Base-by-base conservation (phyloP, 148 eudicot species). In the Talinum fruticosum region DNA sequence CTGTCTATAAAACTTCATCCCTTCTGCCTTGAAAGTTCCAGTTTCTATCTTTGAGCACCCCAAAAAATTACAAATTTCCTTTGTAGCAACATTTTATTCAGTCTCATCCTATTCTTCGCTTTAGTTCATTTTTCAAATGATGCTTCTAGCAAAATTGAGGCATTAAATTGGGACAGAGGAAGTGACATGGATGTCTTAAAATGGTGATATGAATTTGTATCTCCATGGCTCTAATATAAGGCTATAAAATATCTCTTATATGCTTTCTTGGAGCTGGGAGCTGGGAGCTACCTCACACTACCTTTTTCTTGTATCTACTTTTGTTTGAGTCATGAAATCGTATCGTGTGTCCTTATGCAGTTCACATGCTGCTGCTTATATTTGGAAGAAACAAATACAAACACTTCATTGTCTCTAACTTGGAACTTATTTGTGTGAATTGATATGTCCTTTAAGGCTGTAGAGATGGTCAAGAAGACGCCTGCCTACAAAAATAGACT, bases 401-500 rank as follows among this genome's bases (percentile, higher is more conserved):
- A 8, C 59, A 59, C 13, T 33, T 34, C 8, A 21, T 62, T 62
- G 3, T 62, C 74, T 75, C 21, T 51, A 41, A 62, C 66, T 29
- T 49, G 35, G 49, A n/a, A 14, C 26, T 12, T 67, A 37, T 10
- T 37, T 83, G 44, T 66, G 61, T 59, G 49, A 38, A 44, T 38
- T 36, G 64, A 65, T 44, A 19, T 16, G 16, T 32, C 51, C 67
- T 68, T 76, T 76, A 80, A 95, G 99, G 99, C 99, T 77, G 44
- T 95, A 72, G 99, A 95, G 82, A 91, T 87, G 89, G 99, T 95
- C 18, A 95, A 88, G 80, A 95, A 91, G 85, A 87, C 99, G 51
- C 98, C 99, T 37, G 99, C 93, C 64, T 95, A 92, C 86, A 95
- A 95, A 85, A 95, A 95, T 79, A 87, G 82, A 81, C 81, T 95